Evolutionary conservation across 176 grass and related monocot species (phyloP).

Genomic region (Juncus inflexus): DNA sequence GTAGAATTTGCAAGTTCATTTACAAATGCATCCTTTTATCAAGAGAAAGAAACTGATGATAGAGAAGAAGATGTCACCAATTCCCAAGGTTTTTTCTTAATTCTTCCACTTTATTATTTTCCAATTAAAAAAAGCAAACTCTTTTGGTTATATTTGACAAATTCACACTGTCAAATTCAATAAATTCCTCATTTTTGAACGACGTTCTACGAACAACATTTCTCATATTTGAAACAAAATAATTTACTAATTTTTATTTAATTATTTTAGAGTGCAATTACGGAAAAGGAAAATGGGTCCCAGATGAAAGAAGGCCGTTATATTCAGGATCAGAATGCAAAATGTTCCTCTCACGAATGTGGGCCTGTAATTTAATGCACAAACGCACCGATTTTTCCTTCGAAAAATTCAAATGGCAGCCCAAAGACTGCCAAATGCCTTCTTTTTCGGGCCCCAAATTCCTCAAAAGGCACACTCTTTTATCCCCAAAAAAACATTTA

Average conservation of each 20-base stretch:
- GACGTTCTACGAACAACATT: too few relatives aligned
- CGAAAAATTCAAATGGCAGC: slow-evolving; percentile 79
- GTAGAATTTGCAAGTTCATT: slow-evolving; percentile 12
- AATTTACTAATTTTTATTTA: slow-evolving; percentile 7
- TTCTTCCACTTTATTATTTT: too few relatives aligned
- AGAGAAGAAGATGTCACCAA: slow-evolving; percentile 1
- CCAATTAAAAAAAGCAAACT: neutral
- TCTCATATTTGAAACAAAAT: neutral
- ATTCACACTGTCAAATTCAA: neutral
- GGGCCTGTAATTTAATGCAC: slow-evolving; percentile 84
- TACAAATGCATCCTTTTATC: slow-evolving; percentile 12
- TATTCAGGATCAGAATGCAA: slow-evolving; percentile 88
- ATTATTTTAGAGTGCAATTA: slow-evolving; percentile 72
- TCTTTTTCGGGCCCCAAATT: slow-evolving; percentile 64
- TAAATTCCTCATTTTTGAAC: neutral
- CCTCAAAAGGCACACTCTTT: slow-evolving; percentile 44
- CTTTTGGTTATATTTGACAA: slow-evolving; percentile 1
- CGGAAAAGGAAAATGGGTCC: slow-evolving; percentile 87
- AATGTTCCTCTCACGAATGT: slow-evolving; percentile 82
- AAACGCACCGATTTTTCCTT: slow-evolving; percentile 59
- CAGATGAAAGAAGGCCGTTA: slow-evolving; percentile 54
- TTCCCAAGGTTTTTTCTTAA: neutral
- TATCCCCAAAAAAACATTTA: neutral
- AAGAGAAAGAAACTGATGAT: neutral
- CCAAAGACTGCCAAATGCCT: slow-evolving; percentile 68